Evolutionary conservation across 2,329 filamentous ascomycete genomes (phyloP).

Genomic region (Ophiocordyceps sinensis): DNA sequence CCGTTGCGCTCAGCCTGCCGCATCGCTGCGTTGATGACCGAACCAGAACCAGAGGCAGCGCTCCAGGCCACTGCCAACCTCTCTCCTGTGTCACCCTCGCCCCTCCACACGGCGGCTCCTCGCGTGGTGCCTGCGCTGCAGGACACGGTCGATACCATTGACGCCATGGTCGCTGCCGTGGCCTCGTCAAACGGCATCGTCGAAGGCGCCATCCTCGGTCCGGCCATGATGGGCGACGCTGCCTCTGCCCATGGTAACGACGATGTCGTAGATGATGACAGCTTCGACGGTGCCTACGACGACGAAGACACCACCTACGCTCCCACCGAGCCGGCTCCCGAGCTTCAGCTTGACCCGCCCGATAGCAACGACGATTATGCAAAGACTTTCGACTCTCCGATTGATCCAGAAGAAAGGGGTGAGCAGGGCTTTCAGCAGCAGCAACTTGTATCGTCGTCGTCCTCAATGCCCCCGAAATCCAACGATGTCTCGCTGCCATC

Average conservation of each 20-base stretch:
- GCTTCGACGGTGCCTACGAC: constrained; percentile 32
- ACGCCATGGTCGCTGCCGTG: constrained; percentile 26
- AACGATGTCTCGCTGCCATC: constrained; percentile 24
- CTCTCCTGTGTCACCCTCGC: constrained; percentile 35
- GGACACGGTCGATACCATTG: constrained; percentile 34
- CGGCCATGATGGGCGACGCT: constrained; percentile 11
- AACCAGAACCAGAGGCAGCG: constrained; percentile 27
- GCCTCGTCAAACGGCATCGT: constrained; percentile 11
- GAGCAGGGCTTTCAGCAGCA: constrained; percentile 18
- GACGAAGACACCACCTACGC: constrained; percentile 12
- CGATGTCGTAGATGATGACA: constrained; percentile 29
- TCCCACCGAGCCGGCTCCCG: constrained; percentile 14
- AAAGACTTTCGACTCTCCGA: constrained; percentile 35
- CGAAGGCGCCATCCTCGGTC: constrained; percentile 16
- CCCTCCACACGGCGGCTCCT: constrained; percentile 30
- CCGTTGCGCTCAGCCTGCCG: no score
- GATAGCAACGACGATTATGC: constrained; percentile 34
- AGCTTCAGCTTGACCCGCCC: constrained; percentile 14
- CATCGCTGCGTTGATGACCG: constrained; percentile 25
- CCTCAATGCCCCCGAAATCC: constrained; percentile 23
- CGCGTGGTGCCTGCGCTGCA: constrained; percentile 35
- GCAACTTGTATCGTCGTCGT: constrained; percentile 23
- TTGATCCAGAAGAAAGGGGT: constrained; percentile 20
- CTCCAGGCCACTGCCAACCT: constrained; percentile 38
- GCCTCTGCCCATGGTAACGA: constrained; percentile 19